These are phyloP conservation scores for Chlamydomonas eustigma DNA, from an alignment of 139 green algal genomes.

Conservation along the genomic window DNA sequence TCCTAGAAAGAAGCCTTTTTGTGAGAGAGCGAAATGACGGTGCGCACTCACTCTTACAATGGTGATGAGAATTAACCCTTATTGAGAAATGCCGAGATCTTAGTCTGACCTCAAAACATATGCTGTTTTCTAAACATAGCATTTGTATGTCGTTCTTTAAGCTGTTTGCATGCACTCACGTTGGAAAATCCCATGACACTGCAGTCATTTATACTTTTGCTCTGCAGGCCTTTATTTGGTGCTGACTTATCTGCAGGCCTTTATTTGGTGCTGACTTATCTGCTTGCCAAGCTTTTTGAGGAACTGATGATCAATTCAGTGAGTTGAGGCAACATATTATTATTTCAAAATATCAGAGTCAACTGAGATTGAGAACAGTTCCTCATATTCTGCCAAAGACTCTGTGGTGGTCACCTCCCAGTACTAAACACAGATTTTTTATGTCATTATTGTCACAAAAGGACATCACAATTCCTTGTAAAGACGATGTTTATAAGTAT, in stretches of 20 bases:
- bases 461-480: no score
- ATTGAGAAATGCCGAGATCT: background rate
- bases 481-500: no score
- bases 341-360: background rate
- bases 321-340: constrained; percentile 20
- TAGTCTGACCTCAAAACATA: background rate
- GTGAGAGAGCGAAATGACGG: constrained; percentile 67
- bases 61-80: background rate
- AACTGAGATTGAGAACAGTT: background rate
- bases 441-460: background rate
- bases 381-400: background rate
- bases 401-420: no score
- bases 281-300: constrained; percentile 60
- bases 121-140: background rate
- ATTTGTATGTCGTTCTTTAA: background rate
- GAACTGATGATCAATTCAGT: constrained; percentile 41
- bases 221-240: background rate
- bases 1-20: constrained; percentile 73
- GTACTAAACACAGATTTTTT: background rate
- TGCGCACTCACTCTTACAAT: background rate
- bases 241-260: constrained; percentile 40
- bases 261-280: constrained; percentile 67
- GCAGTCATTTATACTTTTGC: background rate
- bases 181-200: background rate
- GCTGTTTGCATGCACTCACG: background rate